Conservation (phyloP, 495 filamentous ascomycete species). For the Amniculicola lignicola region DNA sequence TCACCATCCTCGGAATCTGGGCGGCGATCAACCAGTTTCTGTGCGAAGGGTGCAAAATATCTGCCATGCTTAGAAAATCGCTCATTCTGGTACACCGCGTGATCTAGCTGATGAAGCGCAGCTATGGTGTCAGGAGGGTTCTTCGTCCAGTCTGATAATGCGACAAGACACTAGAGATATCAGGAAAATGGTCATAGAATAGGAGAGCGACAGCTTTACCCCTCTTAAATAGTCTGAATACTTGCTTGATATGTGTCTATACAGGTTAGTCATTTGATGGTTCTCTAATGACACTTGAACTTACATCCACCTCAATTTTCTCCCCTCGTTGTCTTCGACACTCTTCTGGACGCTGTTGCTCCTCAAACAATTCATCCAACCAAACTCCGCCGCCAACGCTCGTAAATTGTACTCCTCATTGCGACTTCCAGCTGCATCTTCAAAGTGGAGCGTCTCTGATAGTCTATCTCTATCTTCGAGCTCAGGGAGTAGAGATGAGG, state of each 20-base stretch:
- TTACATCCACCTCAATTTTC: constrained; percentile 41
- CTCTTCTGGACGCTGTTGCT: constrained; percentile 29
- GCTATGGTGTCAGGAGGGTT: constrained; percentile 4
- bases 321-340: constrained; percentile 27
- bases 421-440: constrained; percentile 28
- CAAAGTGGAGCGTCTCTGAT: constrained; percentile 5
- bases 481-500: constrained; percentile 37
- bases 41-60: constrained; percentile 43
- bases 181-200: neutral
- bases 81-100: constrained; percentile 38
- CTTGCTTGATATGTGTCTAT: constrained; percentile 42
- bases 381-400: constrained; percentile 38
- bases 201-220: constrained; percentile 6
- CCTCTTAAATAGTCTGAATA: constrained; percentile 41
- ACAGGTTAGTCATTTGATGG: no score
- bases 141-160: constrained; percentile 31
- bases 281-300: no score
- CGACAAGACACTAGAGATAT: constrained; percentile 27
- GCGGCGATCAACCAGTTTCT: constrained; percentile 22
- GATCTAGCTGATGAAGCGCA: constrained; percentile 34
- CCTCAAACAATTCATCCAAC: constrained; percentile 42
- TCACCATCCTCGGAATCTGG: neutral
- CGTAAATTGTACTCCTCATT: constrained; percentile 37
- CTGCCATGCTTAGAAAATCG: constrained; percentile 45
- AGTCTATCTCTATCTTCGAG: constrained; percentile 28